These are phyloP conservation scores for Termitomyces heimii DNA, from an alignment of 768 basidiomycete genomes.

Conservation along the genomic window DNA sequence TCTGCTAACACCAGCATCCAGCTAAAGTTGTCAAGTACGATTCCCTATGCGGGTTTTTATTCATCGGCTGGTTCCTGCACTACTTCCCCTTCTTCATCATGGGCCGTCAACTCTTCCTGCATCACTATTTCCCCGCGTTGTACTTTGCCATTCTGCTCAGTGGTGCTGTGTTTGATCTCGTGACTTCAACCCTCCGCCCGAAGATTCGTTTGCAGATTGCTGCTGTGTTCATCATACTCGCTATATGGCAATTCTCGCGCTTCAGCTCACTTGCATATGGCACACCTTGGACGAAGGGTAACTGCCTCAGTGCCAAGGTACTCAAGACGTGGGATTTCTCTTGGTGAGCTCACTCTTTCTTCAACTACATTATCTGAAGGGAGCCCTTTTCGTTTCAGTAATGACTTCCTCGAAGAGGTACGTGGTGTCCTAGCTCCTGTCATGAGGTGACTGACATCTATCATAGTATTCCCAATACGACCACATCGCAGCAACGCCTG, in stretches of 20 bases:
- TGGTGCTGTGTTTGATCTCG: conserved; percentile 77
- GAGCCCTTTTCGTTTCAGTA: conserved; percentile 29
- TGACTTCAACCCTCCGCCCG: conserved; percentile 74
- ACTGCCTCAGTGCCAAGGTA: conserved; percentile 79
- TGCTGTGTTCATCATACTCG: conserved; percentile 63
- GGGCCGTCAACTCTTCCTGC: conserved; percentile 94
- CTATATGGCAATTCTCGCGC: conserved; percentile 71
- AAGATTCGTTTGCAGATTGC: conserved; percentile 77
- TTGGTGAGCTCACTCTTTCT: conserved; percentile 44
- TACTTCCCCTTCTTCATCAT: conserved; percentile 98
- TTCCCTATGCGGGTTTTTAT: conserved; percentile 82
- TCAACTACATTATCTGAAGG: background rate
- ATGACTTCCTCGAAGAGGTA: conserved; percentile 66
- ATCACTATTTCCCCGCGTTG: conserved; percentile 97
- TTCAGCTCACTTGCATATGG: conserved; percentile 86
- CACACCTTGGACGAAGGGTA: conserved; percentile 73
- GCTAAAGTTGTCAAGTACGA: conserved; percentile 93
- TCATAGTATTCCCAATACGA: conserved; percentile 55
- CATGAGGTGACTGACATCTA: background rate
- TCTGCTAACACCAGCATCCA: conserved; percentile 21
- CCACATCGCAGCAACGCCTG: conserved; percentile 29
- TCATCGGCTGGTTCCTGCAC: conserved; percentile 88
- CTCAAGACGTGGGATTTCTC: conserved; percentile 95
- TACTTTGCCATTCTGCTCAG: conserved; percentile 84
- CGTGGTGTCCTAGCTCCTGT: conserved; percentile 18